Percentiles rank a stretch among this genome's conserved stretches.
Conservation (phyloP, 139 green algal species). For the Chlamydomonas schloesseri region DNA sequence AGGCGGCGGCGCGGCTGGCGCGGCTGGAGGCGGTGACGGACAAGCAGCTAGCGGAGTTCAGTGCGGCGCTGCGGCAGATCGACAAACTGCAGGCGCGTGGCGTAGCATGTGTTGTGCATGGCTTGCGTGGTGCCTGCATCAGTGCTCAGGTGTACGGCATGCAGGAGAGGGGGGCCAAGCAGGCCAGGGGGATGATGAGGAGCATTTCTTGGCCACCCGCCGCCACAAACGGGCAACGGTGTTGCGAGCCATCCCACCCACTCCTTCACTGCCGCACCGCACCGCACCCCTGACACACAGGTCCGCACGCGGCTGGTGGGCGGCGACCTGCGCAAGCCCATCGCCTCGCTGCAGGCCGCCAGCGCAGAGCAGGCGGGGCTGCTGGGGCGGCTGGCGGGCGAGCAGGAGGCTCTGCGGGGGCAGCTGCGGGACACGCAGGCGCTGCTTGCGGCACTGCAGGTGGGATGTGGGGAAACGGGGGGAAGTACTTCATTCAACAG, state of each 20-base stretch:
- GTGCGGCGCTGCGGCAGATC: neutral
- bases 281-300: neutral
- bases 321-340: slow-evolving; percentile 14
- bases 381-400: slow-evolving; percentile 6
- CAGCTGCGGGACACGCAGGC: slow-evolving; percentile 39
- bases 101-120: neutral
- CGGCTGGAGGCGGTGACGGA: slow-evolving; percentile 36
- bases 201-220: no score
- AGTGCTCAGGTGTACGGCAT: no score
- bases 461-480: no score
- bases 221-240: no score
- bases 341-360: slow-evolving; percentile 18
- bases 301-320: slow-evolving; percentile 13
- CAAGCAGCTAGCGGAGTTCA: slow-evolving; percentile 35
- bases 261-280: no score
- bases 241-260: no score
- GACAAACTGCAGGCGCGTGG: slow-evolving; percentile 42
- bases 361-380: slow-evolving; percentile 16
- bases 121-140: no score
- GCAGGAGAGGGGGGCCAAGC: no score
- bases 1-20: slow-evolving; percentile 31
- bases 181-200: no score
- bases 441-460: slow-evolving; percentile 39
- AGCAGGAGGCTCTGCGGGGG: slow-evolving; percentile 29
- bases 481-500: no score